These are phyloP conservation scores for Coemansia sp. DNA, from an alignment of 192 early-diverging fungal genomes.

Conservation along the genomic window DNA sequence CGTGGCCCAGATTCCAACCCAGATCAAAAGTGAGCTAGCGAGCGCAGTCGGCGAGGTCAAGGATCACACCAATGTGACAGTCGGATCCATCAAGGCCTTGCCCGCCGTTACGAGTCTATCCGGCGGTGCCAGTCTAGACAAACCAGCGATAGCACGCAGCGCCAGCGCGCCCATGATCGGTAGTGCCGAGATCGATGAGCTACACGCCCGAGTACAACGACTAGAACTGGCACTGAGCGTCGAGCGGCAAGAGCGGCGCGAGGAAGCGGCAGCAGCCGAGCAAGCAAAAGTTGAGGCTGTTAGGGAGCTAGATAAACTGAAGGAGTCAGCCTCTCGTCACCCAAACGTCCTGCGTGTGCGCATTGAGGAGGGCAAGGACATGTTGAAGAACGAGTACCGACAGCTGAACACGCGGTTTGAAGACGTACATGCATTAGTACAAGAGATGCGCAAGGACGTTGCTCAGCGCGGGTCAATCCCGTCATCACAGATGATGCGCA, in stretches of 20 bases:
- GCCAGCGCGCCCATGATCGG: slow-evolving; percentile 25
- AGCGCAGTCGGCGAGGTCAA: slow-evolving; percentile 14
- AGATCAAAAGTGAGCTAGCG: slow-evolving; percentile 55
- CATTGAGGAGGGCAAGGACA: slow-evolving; percentile 61
- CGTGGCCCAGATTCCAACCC: slow-evolving; percentile 58
- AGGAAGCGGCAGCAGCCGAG: neutral
- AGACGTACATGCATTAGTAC: slow-evolving; percentile 68
- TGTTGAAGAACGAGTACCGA: slow-evolving; percentile 55
- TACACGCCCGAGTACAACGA: slow-evolving; percentile 16
- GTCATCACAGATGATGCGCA: slow-evolving; percentile 57
- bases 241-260: slow-evolving; percentile 34
- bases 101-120: neutral
- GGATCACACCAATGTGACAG: slow-evolving; percentile 2
- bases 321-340: slow-evolving; percentile 44
- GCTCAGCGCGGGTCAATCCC: slow-evolving; percentile 69
- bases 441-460: slow-evolving; percentile 75
- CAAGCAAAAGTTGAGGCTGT: slow-evolving; percentile 15
- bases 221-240: slow-evolving; percentile 31
- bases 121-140: slow-evolving; percentile 4
- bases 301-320: slow-evolving; percentile 41
- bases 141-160: slow-evolving; percentile 27
- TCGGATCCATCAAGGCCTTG: neutral
- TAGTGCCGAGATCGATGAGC: slow-evolving; percentile 7
- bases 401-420: slow-evolving; percentile 61
- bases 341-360: slow-evolving; percentile 50